Conservation (phyloP, 805 yeast species). For the Barnettozyma botsteinii region DNA sequence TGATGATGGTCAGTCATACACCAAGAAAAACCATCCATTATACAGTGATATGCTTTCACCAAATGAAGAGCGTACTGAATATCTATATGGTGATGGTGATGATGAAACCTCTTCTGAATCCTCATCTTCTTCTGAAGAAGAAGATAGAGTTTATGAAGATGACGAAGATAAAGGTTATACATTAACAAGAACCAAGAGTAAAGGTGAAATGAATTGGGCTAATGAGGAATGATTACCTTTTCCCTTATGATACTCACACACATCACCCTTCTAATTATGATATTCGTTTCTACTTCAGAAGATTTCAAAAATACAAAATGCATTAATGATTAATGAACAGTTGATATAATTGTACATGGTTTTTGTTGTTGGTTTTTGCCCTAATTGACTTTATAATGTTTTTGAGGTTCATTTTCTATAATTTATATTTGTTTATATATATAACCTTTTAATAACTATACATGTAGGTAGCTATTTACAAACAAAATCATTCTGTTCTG, state of each 20-base stretch:
- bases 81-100: constrained; percentile 19
- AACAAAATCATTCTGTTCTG: not conserved
- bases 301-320: not conserved
- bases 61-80: constrained; percentile 20
- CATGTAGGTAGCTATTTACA: no score
- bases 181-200: constrained; percentile 32
- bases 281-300: not conserved
- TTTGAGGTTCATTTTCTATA: no score
- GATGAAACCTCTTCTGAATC: constrained; percentile 15
- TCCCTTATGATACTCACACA: not conserved
- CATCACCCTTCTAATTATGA: no score
- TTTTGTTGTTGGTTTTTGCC: not conserved
- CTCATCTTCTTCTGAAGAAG: constrained; percentile 22
- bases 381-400: no score
- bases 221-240: constrained; percentile 21
- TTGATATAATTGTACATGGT: constrained; percentile 1
- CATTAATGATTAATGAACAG: constrained; percentile 10
- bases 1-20: constrained; percentile 74
- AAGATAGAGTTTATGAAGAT: constrained; percentile 26
- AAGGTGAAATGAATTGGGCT: constrained; percentile 32
- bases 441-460: no score
- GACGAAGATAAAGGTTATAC: constrained; percentile 26
- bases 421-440: not conserved
- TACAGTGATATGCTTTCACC: constrained; percentile 35
- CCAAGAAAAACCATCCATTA: constrained; percentile 53